Evolutionary conservation across 352 stramenopile genomes (phyloP).

Genomic region (Vaucheria bursata): DNA sequence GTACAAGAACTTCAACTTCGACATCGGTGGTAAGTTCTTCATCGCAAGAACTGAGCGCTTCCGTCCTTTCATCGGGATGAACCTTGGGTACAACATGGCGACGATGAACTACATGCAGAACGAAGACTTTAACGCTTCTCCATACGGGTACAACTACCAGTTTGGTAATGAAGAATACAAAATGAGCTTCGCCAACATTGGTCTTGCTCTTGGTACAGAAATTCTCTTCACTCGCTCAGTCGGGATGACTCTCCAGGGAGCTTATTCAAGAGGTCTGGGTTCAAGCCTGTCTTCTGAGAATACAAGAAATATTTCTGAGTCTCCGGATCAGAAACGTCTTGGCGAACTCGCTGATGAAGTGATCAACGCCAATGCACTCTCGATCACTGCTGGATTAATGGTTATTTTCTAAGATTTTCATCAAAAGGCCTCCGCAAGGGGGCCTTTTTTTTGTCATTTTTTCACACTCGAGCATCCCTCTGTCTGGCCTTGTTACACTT

Average conservation of each 20-base stretch:
- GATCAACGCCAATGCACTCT: not conserved
- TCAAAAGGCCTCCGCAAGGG: not conserved
- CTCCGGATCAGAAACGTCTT: not conserved
- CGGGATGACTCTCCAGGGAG: not conserved
- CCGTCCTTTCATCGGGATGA: not conserved
- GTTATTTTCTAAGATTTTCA: slow-evolving; percentile 3
- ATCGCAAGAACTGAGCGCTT: not conserved
- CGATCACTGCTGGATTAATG: not conserved
- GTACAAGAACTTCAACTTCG: not conserved
- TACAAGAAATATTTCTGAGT: no score
- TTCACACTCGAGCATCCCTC: no score
- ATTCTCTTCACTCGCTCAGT: not conserved
- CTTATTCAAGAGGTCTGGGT: not conserved
- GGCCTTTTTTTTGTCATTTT: not conserved
- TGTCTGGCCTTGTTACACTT: no score
- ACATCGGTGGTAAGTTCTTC: not conserved
- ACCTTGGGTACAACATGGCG: not conserved
- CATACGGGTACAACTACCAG: not conserved
- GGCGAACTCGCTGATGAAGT: not conserved
- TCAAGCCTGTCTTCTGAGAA: no score
- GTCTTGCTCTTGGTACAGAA: not conserved
- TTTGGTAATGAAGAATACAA: not conserved
- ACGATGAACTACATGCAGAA: not conserved
- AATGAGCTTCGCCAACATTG: not conserved
- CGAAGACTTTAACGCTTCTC: not conserved